Evolutionary conservation across 176 grass and related monocot genomes (phyloP).

Genomic region (Calamus simplicifolius): DNA sequence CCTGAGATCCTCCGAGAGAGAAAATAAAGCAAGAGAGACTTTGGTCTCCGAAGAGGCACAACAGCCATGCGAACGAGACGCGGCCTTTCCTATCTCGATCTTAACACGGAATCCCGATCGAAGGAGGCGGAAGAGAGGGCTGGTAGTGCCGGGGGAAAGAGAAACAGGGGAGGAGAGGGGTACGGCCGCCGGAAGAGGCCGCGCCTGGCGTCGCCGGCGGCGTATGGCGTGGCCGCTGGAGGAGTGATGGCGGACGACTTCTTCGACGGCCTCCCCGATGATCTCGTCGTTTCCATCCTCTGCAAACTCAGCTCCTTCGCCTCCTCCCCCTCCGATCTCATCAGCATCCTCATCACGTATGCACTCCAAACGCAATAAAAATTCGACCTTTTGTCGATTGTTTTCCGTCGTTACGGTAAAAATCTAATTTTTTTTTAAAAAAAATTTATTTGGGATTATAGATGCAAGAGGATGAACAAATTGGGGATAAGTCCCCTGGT

Average conservation of each 20-base stretch:
- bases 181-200: neutral
- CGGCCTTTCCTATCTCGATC: neutral
- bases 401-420: neutral
- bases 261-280: slow-evolving; percentile 57
- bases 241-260: slow-evolving; percentile 3
- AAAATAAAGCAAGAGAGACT: too few species aligned
- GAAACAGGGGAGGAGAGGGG: too few species aligned
- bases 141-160: too few species aligned
- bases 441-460: slow-evolving; percentile 7
- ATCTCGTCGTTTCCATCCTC: slow-evolving; percentile 47
- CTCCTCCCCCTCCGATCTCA: slow-evolving; percentile 31
- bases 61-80: slow-evolving; percentile 6
- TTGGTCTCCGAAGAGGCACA: too few species aligned
- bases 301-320: slow-evolving; percentile 21
- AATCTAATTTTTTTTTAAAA: slow-evolving; percentile 10
- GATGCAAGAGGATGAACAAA: slow-evolving; percentile 61
- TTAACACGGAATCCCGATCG: neutral
- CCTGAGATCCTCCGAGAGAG: neutral
- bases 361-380: too few species aligned
- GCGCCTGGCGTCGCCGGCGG: neutral
- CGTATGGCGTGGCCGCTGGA: neutral
- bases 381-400: neutral
- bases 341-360: slow-evolving; percentile 32
- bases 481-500: slow-evolving; percentile 28
- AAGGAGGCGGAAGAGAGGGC: neutral